A percentile compares a stretch with the other conserved stretches of the same genome.
Conservation (phyloP, 768 basidiomycete species). For the Chiua virens region DNA sequence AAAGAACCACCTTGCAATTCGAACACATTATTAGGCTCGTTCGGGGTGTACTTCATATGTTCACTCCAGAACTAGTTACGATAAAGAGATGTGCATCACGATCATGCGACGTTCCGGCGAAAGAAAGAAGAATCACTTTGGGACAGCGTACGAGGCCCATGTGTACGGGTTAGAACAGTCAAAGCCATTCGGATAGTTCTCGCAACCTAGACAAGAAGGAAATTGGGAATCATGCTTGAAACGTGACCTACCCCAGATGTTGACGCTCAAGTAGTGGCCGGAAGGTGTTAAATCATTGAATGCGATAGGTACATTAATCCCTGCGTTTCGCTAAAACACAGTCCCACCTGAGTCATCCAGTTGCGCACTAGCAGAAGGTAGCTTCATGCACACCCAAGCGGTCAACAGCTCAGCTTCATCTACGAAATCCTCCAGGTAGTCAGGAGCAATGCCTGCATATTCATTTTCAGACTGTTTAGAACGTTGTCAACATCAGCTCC, state of each 20-base stretch:
- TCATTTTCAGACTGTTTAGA: slow-evolving; percentile 52
- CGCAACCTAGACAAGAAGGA: slow-evolving; percentile 13
- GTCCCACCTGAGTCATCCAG: slow-evolving; percentile 2
- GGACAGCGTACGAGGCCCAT: slow-evolving; percentile 46
- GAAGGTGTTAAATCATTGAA: slow-evolving; percentile 49
- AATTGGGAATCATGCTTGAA: background rate
- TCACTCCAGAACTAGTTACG: slow-evolving; percentile 40
- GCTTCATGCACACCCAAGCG: slow-evolving; percentile 19
- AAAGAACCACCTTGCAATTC: slow-evolving; percentile 46
- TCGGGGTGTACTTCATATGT: slow-evolving; percentile 27
- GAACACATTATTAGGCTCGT: slow-evolving; percentile 21
- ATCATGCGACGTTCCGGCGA: background rate
- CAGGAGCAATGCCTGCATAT: slow-evolving; percentile 37
- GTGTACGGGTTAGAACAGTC: slow-evolving; percentile 49
- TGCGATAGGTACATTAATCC: slow-evolving; percentile 48
- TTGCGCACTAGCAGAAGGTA: background rate
- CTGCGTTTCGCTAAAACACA: slow-evolving; percentile 37
- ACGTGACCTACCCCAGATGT: slow-evolving; percentile 45
- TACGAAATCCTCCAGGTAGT: slow-evolving; percentile 43
- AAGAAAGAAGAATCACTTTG: slow-evolving; percentile 26
- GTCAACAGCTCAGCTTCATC: slow-evolving; percentile 40
- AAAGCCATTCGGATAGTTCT: slow-evolving; percentile 50
- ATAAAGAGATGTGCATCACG: background rate
- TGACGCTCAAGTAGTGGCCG: too few relatives aligned
- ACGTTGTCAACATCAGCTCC: background rate